phyloP scores from a whole-genome alignment of 2,329 filamentous ascomycete genomes.

The Aurifilum marmelostoma region DNA sequence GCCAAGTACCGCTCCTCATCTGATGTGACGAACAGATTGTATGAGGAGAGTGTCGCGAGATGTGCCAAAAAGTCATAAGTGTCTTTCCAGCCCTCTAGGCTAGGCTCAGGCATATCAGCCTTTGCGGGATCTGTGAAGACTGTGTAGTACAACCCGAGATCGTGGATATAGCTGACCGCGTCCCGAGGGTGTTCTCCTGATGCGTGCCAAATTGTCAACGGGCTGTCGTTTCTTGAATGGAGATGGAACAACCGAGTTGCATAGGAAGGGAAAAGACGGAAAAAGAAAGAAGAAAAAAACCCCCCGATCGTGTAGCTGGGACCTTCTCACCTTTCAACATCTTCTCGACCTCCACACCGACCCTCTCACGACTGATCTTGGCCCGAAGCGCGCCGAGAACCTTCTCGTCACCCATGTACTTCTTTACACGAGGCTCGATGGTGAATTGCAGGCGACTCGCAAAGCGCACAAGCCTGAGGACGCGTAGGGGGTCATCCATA shows the following conservation, averaged over 20 bases:
- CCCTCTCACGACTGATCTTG: slow-evolving; percentile 91
- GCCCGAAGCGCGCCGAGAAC: slow-evolving; percentile 78
- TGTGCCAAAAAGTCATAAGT: slow-evolving; percentile 66
- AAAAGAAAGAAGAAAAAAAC: not conserved
- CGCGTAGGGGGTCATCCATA: slow-evolving; percentile 87
- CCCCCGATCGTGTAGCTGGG: not conserved
- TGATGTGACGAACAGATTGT: slow-evolving; percentile 61
- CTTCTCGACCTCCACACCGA: slow-evolving; percentile 87
- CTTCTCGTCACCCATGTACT: slow-evolving; percentile 75
- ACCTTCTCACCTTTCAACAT: slow-evolving; percentile 70
- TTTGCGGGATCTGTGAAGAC: slow-evolving; percentile 72
- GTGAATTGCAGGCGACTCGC: slow-evolving; percentile 80
- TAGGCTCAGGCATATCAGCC: slow-evolving; percentile 55
- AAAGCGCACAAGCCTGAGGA: slow-evolving; percentile 86
- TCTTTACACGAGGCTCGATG: slow-evolving; percentile 71
- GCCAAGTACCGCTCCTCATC: slow-evolving; percentile 70
- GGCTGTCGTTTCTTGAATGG: not conserved
- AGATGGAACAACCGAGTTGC: too few relatives aligned
- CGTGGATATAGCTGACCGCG: slow-evolving; percentile 67
- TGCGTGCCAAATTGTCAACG: slow-evolving; percentile 10
- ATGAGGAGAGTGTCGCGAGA: slow-evolving; percentile 40
- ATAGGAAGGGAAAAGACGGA: not conserved
- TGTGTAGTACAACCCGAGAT: slow-evolving; percentile 68
- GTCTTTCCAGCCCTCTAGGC: slow-evolving; percentile 62
- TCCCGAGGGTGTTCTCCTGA: slow-evolving; percentile 61